phyloP scores from a whole-genome alignment of 1,284 basidiomycete species.

The Irpex sp. region DNA sequence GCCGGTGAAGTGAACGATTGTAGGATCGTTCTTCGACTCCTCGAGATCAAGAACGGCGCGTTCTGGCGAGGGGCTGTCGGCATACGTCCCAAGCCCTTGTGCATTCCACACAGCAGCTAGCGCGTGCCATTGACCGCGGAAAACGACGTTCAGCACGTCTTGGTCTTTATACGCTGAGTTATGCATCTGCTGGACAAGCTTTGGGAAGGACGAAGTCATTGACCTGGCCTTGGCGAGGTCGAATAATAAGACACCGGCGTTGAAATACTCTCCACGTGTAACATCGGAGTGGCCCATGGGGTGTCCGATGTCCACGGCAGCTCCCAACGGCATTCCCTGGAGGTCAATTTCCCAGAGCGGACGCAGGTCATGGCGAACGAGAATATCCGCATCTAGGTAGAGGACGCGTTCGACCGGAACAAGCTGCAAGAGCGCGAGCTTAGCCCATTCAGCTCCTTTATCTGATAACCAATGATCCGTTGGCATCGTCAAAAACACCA shows the following conservation, averaged over 20 bases:
- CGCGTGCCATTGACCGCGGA: slow-evolving; percentile 36
- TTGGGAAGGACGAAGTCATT: slow-evolving; percentile 23
- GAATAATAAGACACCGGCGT: slow-evolving; percentile 51
- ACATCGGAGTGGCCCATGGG: slow-evolving; percentile 42
- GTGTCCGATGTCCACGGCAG: slow-evolving; percentile 46
- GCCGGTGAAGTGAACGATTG: slow-evolving; percentile 57
- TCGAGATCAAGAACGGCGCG: slow-evolving; percentile 30
- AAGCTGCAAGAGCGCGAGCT: slow-evolving; percentile 42
- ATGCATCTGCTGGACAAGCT: slow-evolving; percentile 24
- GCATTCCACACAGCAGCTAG: slow-evolving; percentile 49
- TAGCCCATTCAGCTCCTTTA: slow-evolving; percentile 43
- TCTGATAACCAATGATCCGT: slow-evolving; percentile 24
- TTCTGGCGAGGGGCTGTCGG: slow-evolving; percentile 31
- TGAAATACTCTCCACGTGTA: slow-evolving; percentile 42
- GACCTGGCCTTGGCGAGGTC: slow-evolving; percentile 40
- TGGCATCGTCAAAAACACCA: slow-evolving; percentile 40
- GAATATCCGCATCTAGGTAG: slow-evolving; percentile 52
- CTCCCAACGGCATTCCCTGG: slow-evolving; percentile 36
- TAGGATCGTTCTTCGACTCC: slow-evolving; percentile 35
- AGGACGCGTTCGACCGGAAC: slow-evolving; percentile 48
- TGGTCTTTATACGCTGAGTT: slow-evolving; percentile 41
- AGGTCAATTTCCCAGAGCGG: slow-evolving; percentile 46
- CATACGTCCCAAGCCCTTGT: slow-evolving; percentile 56
- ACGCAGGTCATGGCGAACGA: slow-evolving; percentile 40
- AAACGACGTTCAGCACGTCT: slow-evolving; percentile 49